phyloP scores from a whole-genome alignment of 345 rosid genomes.

The Eucalyptus paniculata region DNA sequence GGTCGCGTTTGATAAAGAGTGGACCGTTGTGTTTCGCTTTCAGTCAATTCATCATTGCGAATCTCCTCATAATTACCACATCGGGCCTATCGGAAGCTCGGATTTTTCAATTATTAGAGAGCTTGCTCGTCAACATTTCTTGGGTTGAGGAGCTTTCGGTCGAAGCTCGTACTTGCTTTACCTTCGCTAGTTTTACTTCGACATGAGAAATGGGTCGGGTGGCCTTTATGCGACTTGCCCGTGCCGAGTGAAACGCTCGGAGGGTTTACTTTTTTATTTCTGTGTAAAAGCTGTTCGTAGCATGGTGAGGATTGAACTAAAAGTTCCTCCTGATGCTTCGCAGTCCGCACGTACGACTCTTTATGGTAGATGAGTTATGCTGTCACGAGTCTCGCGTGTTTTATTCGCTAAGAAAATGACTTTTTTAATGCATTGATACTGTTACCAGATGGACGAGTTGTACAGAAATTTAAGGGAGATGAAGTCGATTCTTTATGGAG shows the following conservation, averaged over 20 bases:
- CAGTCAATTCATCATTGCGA: background rate
- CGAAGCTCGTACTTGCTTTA: background rate
- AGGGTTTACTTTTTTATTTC: background rate
- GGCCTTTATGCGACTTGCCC: background rate
- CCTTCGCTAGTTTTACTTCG: background rate
- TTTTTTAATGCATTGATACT: background rate
- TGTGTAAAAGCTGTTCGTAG: background rate
- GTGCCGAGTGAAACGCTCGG: background rate
- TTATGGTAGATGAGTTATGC: background rate
- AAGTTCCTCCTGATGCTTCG: background rate
- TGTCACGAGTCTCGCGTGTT: background rate
- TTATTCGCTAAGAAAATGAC: background rate
- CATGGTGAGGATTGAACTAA: background rate
- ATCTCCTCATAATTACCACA: background rate
- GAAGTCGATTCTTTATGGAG: constrained; percentile 83
- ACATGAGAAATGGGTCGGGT: background rate
- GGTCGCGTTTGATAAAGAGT: background rate
- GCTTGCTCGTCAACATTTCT: background rate
- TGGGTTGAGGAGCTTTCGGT: background rate
- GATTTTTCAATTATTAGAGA: background rate
- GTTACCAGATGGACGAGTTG: constrained; percentile 69
- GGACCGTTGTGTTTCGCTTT: background rate
- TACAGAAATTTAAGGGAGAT: constrained; percentile 69
- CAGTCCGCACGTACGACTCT: background rate
- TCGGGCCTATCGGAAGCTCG: background rate